Evolutionary conservation across 371 early-diverging fungal genomes (phyloP).

Genomic region (Mortierella sp.): DNA sequence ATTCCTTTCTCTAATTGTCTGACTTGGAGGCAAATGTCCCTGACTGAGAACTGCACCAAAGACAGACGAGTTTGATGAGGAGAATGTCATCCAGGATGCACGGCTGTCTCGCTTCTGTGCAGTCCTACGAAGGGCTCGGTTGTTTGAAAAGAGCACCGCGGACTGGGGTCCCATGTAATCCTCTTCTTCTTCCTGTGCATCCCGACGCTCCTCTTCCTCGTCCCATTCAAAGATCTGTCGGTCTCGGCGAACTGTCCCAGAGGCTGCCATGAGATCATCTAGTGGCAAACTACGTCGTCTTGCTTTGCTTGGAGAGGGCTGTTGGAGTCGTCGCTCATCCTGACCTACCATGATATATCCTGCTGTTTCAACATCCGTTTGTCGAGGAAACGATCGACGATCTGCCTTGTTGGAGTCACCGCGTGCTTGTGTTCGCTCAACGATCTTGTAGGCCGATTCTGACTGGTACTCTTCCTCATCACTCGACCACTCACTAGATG

Average conservation of each 20-base stretch:
- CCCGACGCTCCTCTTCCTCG: not conserved
- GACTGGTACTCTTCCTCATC: constrained; percentile 16
- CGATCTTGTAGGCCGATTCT: not conserved
- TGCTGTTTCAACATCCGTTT: not conserved
- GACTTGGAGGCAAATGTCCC: constrained; percentile 43
- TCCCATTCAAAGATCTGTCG: constrained; percentile 10
- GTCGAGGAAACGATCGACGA: not conserved
- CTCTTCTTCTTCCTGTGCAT: not conserved
- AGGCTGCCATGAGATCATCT: constrained; percentile 6
- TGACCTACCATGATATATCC: not conserved
- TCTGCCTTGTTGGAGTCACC: too few relatives aligned
- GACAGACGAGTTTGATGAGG: constrained; percentile 38
- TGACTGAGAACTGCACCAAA: constrained; percentile 51
- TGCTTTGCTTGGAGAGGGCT: not conserved
- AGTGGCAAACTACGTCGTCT: constrained; percentile 7
- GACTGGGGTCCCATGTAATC: not conserved
- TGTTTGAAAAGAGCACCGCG: not conserved
- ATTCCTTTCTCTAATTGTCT: constrained; percentile 19
- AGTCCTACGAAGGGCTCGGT: constrained; percentile 35
- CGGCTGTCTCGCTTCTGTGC: constrained; percentile 31
- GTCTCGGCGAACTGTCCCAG: not conserved
- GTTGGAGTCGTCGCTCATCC: not conserved
- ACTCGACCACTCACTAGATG: constrained; percentile 23
- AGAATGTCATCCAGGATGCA: constrained; percentile 49
- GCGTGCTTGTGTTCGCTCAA: too few relatives aligned